These are phyloP conservation scores for Citrus hindsii DNA, from an alignment of 345 rosid genomes.

Conservation along the genomic window DNA sequence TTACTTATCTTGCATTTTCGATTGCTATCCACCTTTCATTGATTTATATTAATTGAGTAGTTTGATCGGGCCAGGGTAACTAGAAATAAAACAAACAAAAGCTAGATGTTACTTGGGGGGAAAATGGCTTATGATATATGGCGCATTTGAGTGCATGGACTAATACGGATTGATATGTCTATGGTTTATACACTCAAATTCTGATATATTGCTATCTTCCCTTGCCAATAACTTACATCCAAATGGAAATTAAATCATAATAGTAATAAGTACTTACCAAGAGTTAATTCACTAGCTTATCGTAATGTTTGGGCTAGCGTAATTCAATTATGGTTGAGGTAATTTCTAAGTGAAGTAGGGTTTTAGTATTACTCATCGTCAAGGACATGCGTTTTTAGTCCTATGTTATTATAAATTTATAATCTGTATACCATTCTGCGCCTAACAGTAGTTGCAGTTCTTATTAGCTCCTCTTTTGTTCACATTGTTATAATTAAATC, in stretches of 20 bases:
- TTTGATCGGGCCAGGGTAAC: too few species aligned
- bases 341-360: neutral
- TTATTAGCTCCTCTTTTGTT: neutral
- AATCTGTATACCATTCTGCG: neutral
- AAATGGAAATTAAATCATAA: too few species aligned
- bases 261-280: neutral
- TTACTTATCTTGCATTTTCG: neutral
- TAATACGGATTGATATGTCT: too few species aligned
- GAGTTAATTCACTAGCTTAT: neutral
- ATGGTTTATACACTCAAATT: too few species aligned
- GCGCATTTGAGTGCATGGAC: too few species aligned
- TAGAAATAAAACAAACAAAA: too few species aligned
- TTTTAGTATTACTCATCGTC: neutral
- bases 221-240: too few species aligned
- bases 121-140: too few species aligned
- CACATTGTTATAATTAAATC: neutral
- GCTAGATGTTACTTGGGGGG: too few species aligned
- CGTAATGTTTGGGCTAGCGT: neutral
- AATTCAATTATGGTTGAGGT: neutral
- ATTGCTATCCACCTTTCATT: too few species aligned
- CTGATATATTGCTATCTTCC: too few species aligned
- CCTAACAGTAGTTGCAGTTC: neutral
- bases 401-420: neutral
- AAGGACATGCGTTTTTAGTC: neutral
- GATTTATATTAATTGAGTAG: too few species aligned